Base-by-base conservation (phyloP, 202 grass and related monocot species). In the Carex sylvatica region DNA sequence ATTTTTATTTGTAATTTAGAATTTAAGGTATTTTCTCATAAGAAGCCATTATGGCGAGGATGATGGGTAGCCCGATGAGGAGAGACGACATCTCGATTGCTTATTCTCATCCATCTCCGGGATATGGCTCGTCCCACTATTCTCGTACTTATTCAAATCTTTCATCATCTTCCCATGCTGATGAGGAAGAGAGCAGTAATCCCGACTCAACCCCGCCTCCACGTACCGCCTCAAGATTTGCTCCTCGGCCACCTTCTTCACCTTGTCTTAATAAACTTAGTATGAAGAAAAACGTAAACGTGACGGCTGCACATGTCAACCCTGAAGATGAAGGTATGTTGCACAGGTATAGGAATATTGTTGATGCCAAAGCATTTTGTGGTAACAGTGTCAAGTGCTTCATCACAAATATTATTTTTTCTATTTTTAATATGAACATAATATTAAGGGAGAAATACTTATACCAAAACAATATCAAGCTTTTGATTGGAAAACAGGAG, bases 291-390 rank as follows among this genome's bases (percentile, higher is more conserved):
- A 65, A 82, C 22, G 65, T 54, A 24, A 35, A 33, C 9, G 80
- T 82, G 44, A 18, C 59, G 0, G 20, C 26, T 56, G 20, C 80
- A 53, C 42, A 54, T 80, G 2, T 42, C 44, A 69, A 69, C 9
- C 30, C 80, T 19, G 80, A 69, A 58, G 80, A 82, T 31, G 80
- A 82, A 82, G 80, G 80, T 82, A 67, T 55, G 36, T 69, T 82
- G 46, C 63, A 59, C 52, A 77, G 74, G 53, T 77, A 74, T 33
- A 58, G 49, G 26, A 77, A 40, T 40, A 6, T 59, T 74, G 28
- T 59, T 35, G 3, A 77, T 77, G 6, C 24, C 51, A 6, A 59
- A 59, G 6, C 72, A 36, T 77, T 77, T 23, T 77, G 15, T 77
- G 7, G 53, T 35, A 58, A 36, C 9, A 9, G 49, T 59, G 46